Base-by-base conservation (phyloP, 2,329 filamentous ascomycete species). In the Colletotrichum tropicale region DNA sequence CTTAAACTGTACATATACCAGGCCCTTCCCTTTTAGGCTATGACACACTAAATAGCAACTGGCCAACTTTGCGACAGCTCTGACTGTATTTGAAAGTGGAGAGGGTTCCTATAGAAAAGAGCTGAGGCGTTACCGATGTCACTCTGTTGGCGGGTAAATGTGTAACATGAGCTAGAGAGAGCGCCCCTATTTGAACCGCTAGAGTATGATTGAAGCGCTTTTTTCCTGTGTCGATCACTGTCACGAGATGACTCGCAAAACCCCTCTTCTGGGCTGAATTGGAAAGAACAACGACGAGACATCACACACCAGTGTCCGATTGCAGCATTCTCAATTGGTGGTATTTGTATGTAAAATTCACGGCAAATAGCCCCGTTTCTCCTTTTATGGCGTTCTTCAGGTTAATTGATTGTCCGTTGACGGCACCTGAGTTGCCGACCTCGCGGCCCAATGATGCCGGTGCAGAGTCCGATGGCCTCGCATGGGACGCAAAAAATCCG, bases 41-140 rank as follows among this genome's bases (percentile, higher is more conserved):
- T 0, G 10, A 21, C 43, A 48, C 8, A 2, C 18, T 3, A 7
- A 10, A 21, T 21, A 1, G 43, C n/a, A 48, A 21, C 3, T 2
- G 1, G 18, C n/a, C 43, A n/a, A 2, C 21, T 48, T 48, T 48
- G 10, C 1, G 13, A 48, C 34, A 21, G 0, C 0, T n/a, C n/a
- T 13, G 3, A 48, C 10, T 48, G 43, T 21, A 13, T 48, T 13
- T 48, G 0, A 4, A 48, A 8, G 43, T 48, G 43, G 43, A 21
- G 43, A 48, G 18, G 3, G 18, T 18, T 0, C 1, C n/a, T n/a
- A 8, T 48, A 2, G n/a, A 21, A 13, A 48, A 48, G 2, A 4
- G n/a, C n/a, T 21, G n/a, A 30, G 6, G 43, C 43, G 6, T 21
- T 21, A 6, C 43, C 43, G 43, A 48, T 48, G 43, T 8, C 8